Base-by-base conservation (phyloP, 2,329 filamentous ascomycete genomes). In the Scytalidium lignicola region DNA sequence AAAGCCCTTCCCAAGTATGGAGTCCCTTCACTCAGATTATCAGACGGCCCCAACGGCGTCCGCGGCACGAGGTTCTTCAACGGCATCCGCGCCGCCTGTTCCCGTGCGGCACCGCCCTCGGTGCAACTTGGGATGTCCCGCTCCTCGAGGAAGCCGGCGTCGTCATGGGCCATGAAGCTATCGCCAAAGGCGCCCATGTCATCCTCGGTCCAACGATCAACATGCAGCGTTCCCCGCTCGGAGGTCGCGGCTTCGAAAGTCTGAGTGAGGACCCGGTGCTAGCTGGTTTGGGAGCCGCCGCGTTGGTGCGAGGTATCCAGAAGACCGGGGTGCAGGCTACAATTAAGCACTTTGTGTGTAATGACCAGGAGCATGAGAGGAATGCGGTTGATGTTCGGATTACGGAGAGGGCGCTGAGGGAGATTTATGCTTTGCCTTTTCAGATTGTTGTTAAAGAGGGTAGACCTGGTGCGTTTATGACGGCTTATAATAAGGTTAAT, bases 131-230 rank as follows among this genome's bases (percentile, higher is more conserved):
- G 78, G 81, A 86, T 63, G 76, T 76, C 50, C 67, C 73, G 17
- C 73, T 87, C 39, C 79, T 84, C 50, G 82, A 80, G 60, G 70
- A 74, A 43, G 80, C 83, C 26, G 85, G 85, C 41, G 67, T 75
- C 52, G 78, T 80, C 49, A 85, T 88, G 79, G 85, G 82, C 13
- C 67, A 75, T 47, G 85, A 89, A 62, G 78, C 83, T 59, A 76
- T 74, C 52, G 78, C 69, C 46, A 91, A 91, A 67, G 85, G 83
- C 45, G 77, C 86, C 7, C 83, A 89, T 58, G 77, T 88, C 15
- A 79, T 86, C 56, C 73, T 91, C 9, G 87, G 85, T 2, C 87
- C 87, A 0, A 78, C 74, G 0, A 71, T 76, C 37, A 75, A 70
- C 56, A 74, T 75, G 39, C 72, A 75, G 39, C 67, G 73, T 5